phyloP scores from a whole-genome alignment of 2,329 filamentous ascomycete genomes.

The Phaeosphaeria sp. region DNA sequence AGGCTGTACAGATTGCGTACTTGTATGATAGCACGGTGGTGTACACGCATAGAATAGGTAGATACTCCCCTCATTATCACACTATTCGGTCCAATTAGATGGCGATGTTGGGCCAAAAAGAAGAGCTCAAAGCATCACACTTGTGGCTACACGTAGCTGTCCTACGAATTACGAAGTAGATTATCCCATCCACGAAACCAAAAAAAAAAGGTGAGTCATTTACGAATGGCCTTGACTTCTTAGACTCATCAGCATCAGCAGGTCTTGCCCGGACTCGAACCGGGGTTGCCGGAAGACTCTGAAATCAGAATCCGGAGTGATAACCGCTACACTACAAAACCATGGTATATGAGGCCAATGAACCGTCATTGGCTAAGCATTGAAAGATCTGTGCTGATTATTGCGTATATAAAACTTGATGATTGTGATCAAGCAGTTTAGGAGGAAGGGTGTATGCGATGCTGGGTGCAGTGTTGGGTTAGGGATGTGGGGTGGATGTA shows the following conservation, averaged over 20 bases:
- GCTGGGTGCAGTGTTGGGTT: background rate
- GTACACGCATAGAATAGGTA: background rate
- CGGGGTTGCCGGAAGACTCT: slow-evolving; percentile 21
- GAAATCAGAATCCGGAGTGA: slow-evolving; percentile 25
- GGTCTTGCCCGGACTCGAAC: slow-evolving; percentile 25
- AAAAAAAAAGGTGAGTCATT: too few species aligned
- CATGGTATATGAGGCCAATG: background rate
- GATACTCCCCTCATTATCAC: background rate
- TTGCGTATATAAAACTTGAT: background rate
- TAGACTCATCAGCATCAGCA: background rate
- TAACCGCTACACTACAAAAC: slow-evolving; percentile 18
- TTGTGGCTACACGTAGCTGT: too few species aligned
- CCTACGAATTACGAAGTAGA: too few species aligned
- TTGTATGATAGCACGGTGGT: background rate
- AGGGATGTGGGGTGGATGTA: background rate
- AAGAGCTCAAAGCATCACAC: too few species aligned
- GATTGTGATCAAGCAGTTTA: background rate
- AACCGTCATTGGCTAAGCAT: background rate
- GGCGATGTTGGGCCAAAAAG: too few species aligned
- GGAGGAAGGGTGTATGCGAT: background rate
- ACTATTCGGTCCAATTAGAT: background rate
- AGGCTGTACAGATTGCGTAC: background rate
- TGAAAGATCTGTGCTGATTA: background rate
- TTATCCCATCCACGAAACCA: too few species aligned
- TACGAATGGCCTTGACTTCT: too few species aligned